Evolutionary conservation across 2,329 filamentous ascomycete genomes (phyloP).

Genomic region (Penicillium crustosum): DNA sequence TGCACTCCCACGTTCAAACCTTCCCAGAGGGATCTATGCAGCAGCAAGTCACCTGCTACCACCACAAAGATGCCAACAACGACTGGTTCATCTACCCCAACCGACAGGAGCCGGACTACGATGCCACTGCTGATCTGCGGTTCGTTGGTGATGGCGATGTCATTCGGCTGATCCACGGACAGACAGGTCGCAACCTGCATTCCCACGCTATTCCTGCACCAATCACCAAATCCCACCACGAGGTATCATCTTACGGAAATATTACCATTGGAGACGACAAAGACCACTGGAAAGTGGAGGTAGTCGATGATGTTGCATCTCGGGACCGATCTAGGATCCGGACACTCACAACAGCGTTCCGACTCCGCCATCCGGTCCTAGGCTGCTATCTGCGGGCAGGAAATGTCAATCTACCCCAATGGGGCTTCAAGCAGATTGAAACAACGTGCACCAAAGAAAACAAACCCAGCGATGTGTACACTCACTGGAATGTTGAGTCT

Average conservation of each 20-base stretch:
- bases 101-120: constrained; percentile 70
- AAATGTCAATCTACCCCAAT: constrained; percentile 94
- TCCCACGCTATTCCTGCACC: constrained; percentile 89
- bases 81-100: constrained; percentile 99
- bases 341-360: constrained; percentile 90
- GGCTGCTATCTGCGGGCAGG: constrained; percentile 94
- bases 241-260: constrained; percentile 96
- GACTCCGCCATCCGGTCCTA: constrained; percentile 75
- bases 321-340: constrained; percentile 80
- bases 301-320: constrained; percentile 84
- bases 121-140: constrained; percentile 66
- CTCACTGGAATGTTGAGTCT: constrained; percentile 97
- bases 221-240: constrained; percentile 81
- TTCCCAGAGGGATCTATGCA: constrained; percentile 91
- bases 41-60: constrained; percentile 98
- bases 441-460: constrained; percentile 92
- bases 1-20: constrained; percentile 95
- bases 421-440: constrained; percentile 99
- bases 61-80: constrained; percentile 99
- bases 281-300: constrained; percentile 94
- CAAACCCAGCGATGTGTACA: constrained; percentile 88
- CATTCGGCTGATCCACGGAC: constrained; percentile 86
- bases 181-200: constrained; percentile 95
- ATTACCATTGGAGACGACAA: constrained; percentile 93
- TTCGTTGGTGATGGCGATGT: constrained; percentile 75